A percentile compares a stretch with the other conserved stretches of the same genome.
Conservation (phyloP, 306 rosid genomes). For the Medicago lupulina region DNA sequence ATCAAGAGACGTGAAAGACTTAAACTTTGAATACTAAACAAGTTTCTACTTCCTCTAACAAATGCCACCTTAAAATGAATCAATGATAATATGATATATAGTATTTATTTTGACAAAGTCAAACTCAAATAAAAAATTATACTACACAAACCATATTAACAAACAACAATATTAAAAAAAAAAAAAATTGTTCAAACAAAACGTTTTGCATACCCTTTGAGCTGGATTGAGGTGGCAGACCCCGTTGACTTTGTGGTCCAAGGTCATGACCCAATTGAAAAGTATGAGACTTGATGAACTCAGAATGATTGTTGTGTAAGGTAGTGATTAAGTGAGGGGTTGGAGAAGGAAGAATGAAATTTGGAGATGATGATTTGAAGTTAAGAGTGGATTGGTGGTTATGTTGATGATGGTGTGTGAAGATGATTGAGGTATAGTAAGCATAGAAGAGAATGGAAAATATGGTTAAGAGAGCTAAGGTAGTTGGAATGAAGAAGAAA, state of each 20-base stretch:
- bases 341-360: slow-evolving; percentile 13
- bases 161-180: neutral
- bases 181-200: slow-evolving; percentile 24
- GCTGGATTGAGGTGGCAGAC: slow-evolving; percentile 24
- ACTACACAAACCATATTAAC: slow-evolving; percentile 11
- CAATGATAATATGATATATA: neutral
- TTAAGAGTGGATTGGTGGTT: slow-evolving; percentile 31
- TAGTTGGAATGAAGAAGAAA: slow-evolving; percentile 59
- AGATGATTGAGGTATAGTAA: slow-evolving; percentile 59
- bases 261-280: slow-evolving; percentile 17
- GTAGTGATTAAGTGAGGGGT: neutral
- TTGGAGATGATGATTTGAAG: slow-evolving; percentile 23
- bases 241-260: slow-evolving; percentile 49
- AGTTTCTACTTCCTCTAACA: neutral
- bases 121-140: neutral
- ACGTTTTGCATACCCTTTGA: slow-evolving; percentile 48
- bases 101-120: neutral
- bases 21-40: neutral
- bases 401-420: slow-evolving; percentile 38
- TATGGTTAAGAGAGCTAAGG: slow-evolving; percentile 56
- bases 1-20: neutral
- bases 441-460: slow-evolving; percentile 58
- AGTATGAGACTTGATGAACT: slow-evolving; percentile 19
- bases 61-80: neutral
- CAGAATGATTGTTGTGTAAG: slow-evolving; percentile 36